Percentiles rank a stretch among this genome's conserved stretches.
These are phyloP conservation scores for Xylariaceae sp. DNA, from an alignment of 2,329 filamentous ascomycete genomes.

Conservation along the genomic window DNA sequence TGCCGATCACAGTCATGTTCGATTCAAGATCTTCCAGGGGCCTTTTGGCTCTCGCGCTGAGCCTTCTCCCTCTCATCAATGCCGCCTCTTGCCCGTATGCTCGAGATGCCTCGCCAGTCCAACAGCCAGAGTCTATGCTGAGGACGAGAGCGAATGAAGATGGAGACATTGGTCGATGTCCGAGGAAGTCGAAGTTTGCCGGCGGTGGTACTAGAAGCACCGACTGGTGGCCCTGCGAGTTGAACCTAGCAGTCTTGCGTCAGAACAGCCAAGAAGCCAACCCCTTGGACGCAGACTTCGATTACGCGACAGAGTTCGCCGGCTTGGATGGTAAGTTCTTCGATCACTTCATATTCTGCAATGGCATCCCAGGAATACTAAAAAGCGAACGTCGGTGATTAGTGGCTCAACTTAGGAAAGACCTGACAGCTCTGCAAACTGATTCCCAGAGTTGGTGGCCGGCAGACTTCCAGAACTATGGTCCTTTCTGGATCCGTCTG, in stretches of 20 bases:
- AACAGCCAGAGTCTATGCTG: background rate
- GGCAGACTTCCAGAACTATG: constrained; percentile 77
- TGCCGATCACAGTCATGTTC: background rate
- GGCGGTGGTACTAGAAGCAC: constrained; percentile 65
- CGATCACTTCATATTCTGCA: background rate
- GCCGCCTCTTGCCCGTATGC: constrained; percentile 2
- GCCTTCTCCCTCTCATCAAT: background rate
- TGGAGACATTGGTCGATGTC: constrained; percentile 1
- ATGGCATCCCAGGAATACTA: background rate
- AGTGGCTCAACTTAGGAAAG: constrained; percentile 64
- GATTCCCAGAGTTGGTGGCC: constrained; percentile 80
- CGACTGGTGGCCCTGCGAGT: constrained; percentile 72
- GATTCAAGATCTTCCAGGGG: background rate
- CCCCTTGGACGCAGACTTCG: constrained; percentile 63
- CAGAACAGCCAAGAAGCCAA: constrained; percentile 64
- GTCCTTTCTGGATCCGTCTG: constrained; percentile 75
- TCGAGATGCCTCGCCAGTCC: background rate
- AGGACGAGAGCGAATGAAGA: background rate
- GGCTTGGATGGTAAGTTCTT: constrained; percentile 57
- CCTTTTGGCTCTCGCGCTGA: background rate
- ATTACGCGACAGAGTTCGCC: constrained; percentile 73
- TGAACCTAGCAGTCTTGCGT: constrained; percentile 69
- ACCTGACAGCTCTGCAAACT: constrained; percentile 68
- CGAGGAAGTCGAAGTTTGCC: constrained; percentile 35
- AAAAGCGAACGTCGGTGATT: background rate